These are phyloP conservation scores for Nicotiana noctiflora DNA, from an alignment of 257 asterid genomes.

Conservation along the genomic window DNA sequence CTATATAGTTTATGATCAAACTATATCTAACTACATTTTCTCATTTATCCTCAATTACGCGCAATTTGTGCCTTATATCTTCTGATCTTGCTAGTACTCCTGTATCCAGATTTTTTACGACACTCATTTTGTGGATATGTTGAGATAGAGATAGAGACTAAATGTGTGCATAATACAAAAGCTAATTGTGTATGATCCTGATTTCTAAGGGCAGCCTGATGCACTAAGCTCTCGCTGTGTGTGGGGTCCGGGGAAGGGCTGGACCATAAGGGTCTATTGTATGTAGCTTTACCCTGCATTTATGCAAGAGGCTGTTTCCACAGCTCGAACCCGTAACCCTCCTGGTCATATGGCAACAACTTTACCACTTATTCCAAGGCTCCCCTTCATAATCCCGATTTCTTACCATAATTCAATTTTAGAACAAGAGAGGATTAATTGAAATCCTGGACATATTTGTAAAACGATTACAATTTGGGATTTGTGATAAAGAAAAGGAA, in stretches of 20 bases:
- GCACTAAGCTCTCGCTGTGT: too few relatives aligned
- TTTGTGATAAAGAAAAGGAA: not conserved
- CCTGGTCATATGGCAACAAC: too few relatives aligned
- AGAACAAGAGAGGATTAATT: not conserved
- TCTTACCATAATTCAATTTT: not conserved
- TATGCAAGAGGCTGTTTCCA: too few relatives aligned
- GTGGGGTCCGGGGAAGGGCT: too few relatives aligned
- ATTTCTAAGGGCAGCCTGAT: too few relatives aligned
- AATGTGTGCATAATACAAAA: not conserved
- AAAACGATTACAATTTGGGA: not conserved
- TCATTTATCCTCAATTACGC: not conserved
- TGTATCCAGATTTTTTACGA: not conserved
- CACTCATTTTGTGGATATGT: not conserved
- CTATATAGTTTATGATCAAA: not conserved
- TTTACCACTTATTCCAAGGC: too few relatives aligned
- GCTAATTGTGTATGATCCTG: too few relatives aligned
- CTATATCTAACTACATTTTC: not conserved
- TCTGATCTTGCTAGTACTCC: not conserved
- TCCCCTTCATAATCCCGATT: not conserved
- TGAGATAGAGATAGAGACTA: not conserved
- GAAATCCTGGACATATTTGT: not conserved
- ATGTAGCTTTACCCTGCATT: too few relatives aligned
- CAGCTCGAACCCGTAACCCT: too few relatives aligned
- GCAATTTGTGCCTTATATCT: not conserved
- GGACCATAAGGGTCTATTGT: too few relatives aligned